A percentile compares a stretch with the other conserved stretches of the same genome.
Evolutionary conservation across 108 stramenopile genomes (phyloP).

Genomic region (Licmophora abbreviata): DNA sequence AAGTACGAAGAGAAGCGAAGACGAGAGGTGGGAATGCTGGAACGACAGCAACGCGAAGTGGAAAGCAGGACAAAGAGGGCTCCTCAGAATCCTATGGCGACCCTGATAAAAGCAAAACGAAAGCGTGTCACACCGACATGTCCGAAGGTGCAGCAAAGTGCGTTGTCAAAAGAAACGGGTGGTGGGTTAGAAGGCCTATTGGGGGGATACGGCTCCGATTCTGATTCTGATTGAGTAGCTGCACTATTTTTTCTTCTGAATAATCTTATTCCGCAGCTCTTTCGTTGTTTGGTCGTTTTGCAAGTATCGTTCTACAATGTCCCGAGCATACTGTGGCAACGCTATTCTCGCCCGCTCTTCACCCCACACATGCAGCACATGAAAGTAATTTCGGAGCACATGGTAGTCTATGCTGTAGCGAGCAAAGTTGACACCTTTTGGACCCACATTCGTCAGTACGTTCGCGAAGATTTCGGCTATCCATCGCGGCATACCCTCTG

Average conservation of each 20-base stretch:
- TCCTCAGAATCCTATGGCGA: slow-evolving; percentile 10
- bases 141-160: slow-evolving; percentile 5
- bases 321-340: slow-evolving; percentile 43
- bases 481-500: slow-evolving; percentile 55
- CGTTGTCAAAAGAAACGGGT: neutral
- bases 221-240: slow-evolving; percentile 38
- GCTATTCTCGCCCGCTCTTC: slow-evolving; percentile 18
- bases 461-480: slow-evolving; percentile 59
- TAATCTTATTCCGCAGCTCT: neutral
- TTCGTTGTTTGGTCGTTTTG: slow-evolving; percentile 21
- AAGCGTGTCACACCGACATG: slow-evolving; percentile 14
- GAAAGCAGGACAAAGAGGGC: slow-evolving; percentile 15
- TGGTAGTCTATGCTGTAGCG: slow-evolving; percentile 78
- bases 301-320: slow-evolving; percentile 50
- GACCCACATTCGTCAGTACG: slow-evolving; percentile 38
- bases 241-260: neutral
- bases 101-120: slow-evolving; percentile 42
- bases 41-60: slow-evolving; percentile 21
- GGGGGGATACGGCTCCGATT: slow-evolving; percentile 55
- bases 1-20: slow-evolving; percentile 42
- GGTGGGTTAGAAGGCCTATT: slow-evolving; percentile 49
- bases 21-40: slow-evolving; percentile 30
- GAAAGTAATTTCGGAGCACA: slow-evolving; percentile 69
- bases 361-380: slow-evolving; percentile 49
- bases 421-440: slow-evolving; percentile 74